Conservation (phyloP, 176 grass and related monocot species). For the Juncus inflexus region DNA sequence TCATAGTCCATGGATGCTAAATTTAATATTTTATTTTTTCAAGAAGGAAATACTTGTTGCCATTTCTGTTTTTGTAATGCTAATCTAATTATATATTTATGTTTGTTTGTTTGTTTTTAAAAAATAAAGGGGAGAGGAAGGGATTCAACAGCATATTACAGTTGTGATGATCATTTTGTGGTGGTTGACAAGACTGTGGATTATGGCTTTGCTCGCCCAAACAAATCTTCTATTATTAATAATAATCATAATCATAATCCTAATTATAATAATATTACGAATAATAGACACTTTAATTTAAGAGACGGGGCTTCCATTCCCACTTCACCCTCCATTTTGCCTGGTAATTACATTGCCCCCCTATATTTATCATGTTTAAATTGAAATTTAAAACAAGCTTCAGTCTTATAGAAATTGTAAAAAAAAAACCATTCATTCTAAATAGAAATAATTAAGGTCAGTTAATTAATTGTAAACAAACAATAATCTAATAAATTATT, state of each 20-base stretch:
- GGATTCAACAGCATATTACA: slow-evolving; percentile 87
- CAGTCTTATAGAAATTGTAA: too few species aligned
- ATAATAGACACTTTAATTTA: slow-evolving; percentile 11
- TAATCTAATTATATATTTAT: slow-evolving; percentile 6
- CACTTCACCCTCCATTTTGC: slow-evolving; percentile 13
- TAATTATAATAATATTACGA: slow-evolving; percentile 13
- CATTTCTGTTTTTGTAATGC: too few species aligned
- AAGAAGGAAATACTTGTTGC: background rate
- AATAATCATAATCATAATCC: slow-evolving; percentile 15
- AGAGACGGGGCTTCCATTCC: slow-evolving; percentile 30
- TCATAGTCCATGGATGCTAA: too few species aligned
- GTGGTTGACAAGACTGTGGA: slow-evolving; percentile 90
- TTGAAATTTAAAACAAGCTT: too few species aligned
- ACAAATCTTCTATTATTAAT: slow-evolving; percentile 34
- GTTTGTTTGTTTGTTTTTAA: slow-evolving; percentile 25
- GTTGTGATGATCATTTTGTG: slow-evolving; percentile 96
- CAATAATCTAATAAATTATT: too few species aligned
- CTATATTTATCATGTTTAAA: too few species aligned
- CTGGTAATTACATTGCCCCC: slow-evolving; percentile 36
- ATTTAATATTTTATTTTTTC: too few species aligned
- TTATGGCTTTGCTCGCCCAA: slow-evolving; percentile 59
- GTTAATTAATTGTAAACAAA: too few species aligned
- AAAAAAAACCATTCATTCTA: too few species aligned
- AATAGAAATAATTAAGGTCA: too few species aligned
- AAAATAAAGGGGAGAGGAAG: slow-evolving; percentile 67